A percentile compares a stretch with the other conserved stretches of the same genome.
These are phyloP conservation scores for Pseudocercospora musae DNA, from an alignment of 2,329 filamentous ascomycete species.

Conservation along the genomic window DNA sequence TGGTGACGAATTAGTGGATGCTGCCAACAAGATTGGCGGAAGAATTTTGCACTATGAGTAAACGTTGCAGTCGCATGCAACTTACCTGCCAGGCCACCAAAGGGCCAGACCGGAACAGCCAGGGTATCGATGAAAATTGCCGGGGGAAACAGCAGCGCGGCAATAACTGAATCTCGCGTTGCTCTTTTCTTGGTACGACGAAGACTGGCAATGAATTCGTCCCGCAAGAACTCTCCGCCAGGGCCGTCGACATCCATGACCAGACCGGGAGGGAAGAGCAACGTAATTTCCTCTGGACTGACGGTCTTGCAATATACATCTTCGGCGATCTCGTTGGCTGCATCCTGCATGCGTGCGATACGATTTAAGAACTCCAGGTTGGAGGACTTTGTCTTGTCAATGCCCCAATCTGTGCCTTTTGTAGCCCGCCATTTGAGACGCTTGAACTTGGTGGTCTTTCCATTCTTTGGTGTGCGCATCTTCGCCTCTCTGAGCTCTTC, in stretches of 20 bases:
- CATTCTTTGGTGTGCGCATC: slow-evolving; percentile 33
- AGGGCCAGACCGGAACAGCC: slow-evolving; percentile 37
- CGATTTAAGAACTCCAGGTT: slow-evolving; percentile 47
- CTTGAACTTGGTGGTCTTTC: slow-evolving; percentile 42
- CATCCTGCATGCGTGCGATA: slow-evolving; percentile 27
- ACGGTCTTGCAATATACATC: slow-evolving; percentile 37
- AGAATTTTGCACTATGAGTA: too few species aligned
- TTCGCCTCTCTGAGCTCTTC: slow-evolving; percentile 46
- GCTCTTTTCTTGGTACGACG: slow-evolving; percentile 43
- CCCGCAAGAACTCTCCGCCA: slow-evolving; percentile 31
- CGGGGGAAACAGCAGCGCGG: slow-evolving; percentile 43
- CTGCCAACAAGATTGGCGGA: neutral
- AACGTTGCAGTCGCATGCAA: neutral
- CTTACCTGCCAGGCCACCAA: slow-evolving; percentile 34
- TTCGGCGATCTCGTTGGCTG: slow-evolving; percentile 28
- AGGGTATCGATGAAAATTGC: slow-evolving; percentile 36
- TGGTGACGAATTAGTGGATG: slow-evolving; percentile 16
- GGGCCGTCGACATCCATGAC: slow-evolving; percentile 26
- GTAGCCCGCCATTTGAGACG: slow-evolving; percentile 44
- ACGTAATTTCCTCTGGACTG: slow-evolving; percentile 41
- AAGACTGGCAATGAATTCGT: slow-evolving; percentile 44
- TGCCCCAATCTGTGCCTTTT: slow-evolving; percentile 41
- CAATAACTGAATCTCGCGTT: slow-evolving; percentile 42
- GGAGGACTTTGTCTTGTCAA: slow-evolving; percentile 40
- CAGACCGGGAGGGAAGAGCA: slow-evolving; percentile 38